phyloP scores from a whole-genome alignment of 2,329 filamentous ascomycete genomes.

The Pseudogymnoascus sp. region DNA sequence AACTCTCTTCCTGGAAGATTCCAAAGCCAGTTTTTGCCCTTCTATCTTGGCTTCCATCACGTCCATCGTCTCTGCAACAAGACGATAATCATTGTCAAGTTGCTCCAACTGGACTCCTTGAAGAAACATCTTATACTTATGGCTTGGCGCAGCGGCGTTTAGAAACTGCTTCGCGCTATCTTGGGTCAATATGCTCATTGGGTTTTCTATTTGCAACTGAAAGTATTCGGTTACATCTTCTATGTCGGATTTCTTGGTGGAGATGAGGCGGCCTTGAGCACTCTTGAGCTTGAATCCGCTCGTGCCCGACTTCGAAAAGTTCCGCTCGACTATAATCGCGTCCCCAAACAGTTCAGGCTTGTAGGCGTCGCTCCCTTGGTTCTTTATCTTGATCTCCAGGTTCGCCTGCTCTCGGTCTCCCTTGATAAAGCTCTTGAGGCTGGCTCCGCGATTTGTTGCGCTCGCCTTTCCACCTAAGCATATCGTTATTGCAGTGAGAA shows the following conservation, averaged over 20 bases:
- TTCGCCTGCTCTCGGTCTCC: conserved; percentile 70
- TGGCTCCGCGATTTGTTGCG: conserved; percentile 84
- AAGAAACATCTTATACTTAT: conserved; percentile 96
- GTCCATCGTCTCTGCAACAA: conserved; percentile 73
- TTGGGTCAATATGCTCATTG: conserved; percentile 89
- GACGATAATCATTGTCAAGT: conserved; percentile 80
- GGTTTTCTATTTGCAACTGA: conserved; percentile 90
- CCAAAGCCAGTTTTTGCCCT: conserved; percentile 54
- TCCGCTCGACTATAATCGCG: conserved; percentile 81
- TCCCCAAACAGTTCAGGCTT: conserved; percentile 74
- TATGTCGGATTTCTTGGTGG: conserved; percentile 75
- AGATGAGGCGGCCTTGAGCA: conserved; percentile 59
- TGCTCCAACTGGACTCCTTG: conserved; percentile 90
- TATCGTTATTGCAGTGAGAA: conserved; percentile 84
- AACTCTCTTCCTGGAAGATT: conserved; percentile 45
- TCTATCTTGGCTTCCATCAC: conserved; percentile 57
- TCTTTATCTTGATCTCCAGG: conserved; percentile 82
- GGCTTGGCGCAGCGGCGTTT: conserved; percentile 67
- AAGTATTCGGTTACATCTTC: conserved; percentile 93
- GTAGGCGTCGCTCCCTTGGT: conserved; percentile 77
- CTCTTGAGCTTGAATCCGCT: conserved; percentile 86
- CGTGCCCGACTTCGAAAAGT: conserved; percentile 66
- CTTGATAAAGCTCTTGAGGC: conserved; percentile 84
- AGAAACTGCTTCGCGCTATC: conserved; percentile 92
- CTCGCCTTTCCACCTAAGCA: conserved; percentile 94